Percentiles rank a stretch among this genome's conserved stretches.
Conservation (phyloP, 805 yeast species). For the Scheffersomyces lignosus region DNA sequence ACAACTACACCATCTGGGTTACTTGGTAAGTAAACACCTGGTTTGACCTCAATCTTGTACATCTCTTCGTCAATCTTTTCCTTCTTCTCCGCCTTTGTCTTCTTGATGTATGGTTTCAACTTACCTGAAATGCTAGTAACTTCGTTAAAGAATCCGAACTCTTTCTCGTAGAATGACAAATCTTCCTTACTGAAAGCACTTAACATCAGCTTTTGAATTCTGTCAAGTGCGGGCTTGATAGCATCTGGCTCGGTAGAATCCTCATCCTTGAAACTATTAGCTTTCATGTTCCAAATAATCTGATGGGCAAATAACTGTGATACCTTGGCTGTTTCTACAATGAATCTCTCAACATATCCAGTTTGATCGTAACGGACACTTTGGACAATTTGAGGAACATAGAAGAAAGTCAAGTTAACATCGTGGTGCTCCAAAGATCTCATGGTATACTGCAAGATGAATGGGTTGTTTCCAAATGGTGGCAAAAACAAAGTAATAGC, state of each 20-base stretch:
- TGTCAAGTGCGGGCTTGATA: conserved; percentile 80
- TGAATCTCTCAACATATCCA: conserved; percentile 87
- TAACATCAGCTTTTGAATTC: conserved; percentile 65
- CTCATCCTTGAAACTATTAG: conserved; percentile 89
- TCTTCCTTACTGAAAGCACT: conserved; percentile 61
- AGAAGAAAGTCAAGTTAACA: conserved; percentile 85
- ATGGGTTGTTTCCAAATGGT: conserved; percentile 63
- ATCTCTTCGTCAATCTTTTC: conserved; percentile 95
- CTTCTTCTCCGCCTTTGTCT: conserved; percentile 94
- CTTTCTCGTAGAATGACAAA: conserved; percentile 68
- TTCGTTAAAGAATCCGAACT: conserved; percentile 84
- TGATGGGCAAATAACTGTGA: conserved; percentile 95
- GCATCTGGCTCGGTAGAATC: conserved; percentile 78
- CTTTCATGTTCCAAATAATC: conserved; percentile 96
- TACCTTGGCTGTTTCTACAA: conserved; percentile 87
- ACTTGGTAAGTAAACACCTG: conserved; percentile 90
- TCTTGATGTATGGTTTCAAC: conserved; percentile 90
- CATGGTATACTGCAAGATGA: conserved; percentile 82
- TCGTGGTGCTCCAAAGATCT: conserved; percentile 86
- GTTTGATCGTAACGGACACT: conserved; percentile 75
- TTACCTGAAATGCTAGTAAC: conserved; percentile 94
- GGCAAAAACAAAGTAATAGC: conserved; percentile 83
- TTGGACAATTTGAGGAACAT: conserved; percentile 98
- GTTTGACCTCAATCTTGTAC: conserved; percentile 68
- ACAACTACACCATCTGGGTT: conserved; percentile 95